phyloP scores from a whole-genome alignment of 352 stramenopile species.

The Hyphochytrium catenoides region DNA sequence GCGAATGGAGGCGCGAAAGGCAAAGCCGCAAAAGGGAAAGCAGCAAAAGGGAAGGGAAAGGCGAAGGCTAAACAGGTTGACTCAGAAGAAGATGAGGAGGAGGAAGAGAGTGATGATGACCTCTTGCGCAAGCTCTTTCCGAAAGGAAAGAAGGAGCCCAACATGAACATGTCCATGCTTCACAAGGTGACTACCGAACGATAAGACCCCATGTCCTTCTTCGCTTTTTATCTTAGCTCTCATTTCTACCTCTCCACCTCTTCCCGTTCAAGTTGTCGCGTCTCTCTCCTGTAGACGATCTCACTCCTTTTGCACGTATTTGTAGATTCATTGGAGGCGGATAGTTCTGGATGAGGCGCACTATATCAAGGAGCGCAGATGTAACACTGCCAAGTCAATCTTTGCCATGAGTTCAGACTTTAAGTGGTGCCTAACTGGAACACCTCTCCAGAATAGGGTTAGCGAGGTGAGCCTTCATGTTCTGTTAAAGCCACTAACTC shows the following conservation, averaged over 20 bases:
- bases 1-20: constrained; percentile 8
- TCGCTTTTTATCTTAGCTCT: constrained; percentile 2
- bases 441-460: constrained; percentile 83
- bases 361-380: constrained; percentile 76
- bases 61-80: constrained; percentile 11
- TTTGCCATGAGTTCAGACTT: constrained; percentile 87
- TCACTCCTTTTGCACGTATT: constrained; percentile 5
- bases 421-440: constrained; percentile 92
- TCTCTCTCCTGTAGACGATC: neutral
- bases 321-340: constrained; percentile 79
- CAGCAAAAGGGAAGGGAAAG: constrained; percentile 9
- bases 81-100: constrained; percentile 11
- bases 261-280: neutral
- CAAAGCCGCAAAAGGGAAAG: constrained; percentile 13
- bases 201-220: constrained; percentile 3
- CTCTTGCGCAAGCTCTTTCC: constrained; percentile 6
- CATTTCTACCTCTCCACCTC: neutral
- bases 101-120: constrained; percentile 16
- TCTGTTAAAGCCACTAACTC: constrained; percentile 1
- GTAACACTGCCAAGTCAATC: constrained; percentile 84
- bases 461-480: constrained; percentile 22
- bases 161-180: constrained; percentile 17
- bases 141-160: constrained; percentile 10
- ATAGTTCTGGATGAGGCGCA: constrained; percentile 92
- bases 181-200: too few relatives aligned